Evolutionary conservation across 352 stramenopile genomes (phyloP).

Genomic region (Proteromonas lacertae): DNA sequence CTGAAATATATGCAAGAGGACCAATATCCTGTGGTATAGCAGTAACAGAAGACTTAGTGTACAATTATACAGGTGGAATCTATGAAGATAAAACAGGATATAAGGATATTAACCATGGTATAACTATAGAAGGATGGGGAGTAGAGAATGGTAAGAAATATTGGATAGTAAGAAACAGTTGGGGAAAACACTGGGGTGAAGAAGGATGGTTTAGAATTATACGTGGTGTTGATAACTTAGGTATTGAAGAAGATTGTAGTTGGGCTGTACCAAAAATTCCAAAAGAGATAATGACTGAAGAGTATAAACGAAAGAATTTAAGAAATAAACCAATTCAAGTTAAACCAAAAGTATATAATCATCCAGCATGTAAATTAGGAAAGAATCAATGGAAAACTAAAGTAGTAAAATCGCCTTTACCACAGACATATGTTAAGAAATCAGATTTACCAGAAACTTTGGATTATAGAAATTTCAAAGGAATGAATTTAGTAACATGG

Average conservation of each 20-base stretch:
- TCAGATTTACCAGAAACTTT: not conserved
- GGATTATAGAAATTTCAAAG: constrained; percentile 1
- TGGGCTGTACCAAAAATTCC: too few relatives aligned
- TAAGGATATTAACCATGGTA: not conserved
- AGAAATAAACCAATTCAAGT: too few relatives aligned
- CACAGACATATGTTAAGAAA: not conserved
- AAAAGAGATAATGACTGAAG: too few relatives aligned
- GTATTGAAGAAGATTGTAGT: too few relatives aligned
- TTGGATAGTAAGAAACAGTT: constrained; percentile 1
- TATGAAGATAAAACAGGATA: not conserved
- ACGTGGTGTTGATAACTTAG: too few relatives aligned
- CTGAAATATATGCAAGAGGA: constrained; percentile 47
- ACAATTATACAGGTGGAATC: not conserved
- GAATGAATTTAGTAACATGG: not conserved
- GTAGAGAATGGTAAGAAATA: not conserved
- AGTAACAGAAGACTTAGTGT: not conserved
- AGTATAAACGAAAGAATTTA: too few relatives aligned
- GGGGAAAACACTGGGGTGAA: constrained; percentile 1
- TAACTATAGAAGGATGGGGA: not conserved
- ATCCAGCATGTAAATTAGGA: too few relatives aligned
- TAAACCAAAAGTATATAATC: too few relatives aligned
- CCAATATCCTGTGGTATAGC: constrained; percentile 57
- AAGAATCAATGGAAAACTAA: too few relatives aligned
- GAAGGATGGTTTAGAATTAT: constrained; percentile 1
- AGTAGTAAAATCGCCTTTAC: not conserved